Base-by-base conservation (phyloP, 108 stramenopile species). In the Thalassiosira profunda region DNA sequence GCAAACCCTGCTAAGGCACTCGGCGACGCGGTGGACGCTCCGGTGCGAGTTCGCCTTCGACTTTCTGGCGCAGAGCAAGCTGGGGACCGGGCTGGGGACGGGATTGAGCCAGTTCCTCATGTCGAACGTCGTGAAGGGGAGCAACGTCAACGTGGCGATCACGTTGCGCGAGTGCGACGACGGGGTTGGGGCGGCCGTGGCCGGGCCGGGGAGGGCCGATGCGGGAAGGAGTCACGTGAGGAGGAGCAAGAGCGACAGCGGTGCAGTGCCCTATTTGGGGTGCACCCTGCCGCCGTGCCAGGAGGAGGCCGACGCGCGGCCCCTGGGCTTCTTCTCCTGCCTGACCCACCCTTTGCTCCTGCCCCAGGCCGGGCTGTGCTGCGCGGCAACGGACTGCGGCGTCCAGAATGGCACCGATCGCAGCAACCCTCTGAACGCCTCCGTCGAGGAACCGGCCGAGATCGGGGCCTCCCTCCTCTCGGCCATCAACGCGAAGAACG, bases 91-190 rank as follows among this genome's bases (percentile, higher is more conserved):
- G 36, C 11, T 68, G 7, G 42, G 57, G 11, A 15, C 29, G 31
- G 67, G 67, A 47, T 34, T 76, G 25, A 41, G 67, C 35, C 66
- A 67, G 20, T 76, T 63, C 17, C 38, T 76, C 15, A 63, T 76
- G n/a, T 76, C 75, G 24, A 55, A 68, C 42, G 75, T 63, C 47
- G 67, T 76, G 46, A 68, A 57, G 67, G 66, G 67, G 36, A 76
- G 61, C 20, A 56, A 36, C 24, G 67, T 76, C 0, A 42, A 48
- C 17, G 75, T 76, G 25, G 20, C 54, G 14, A 45, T 76, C 0
- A 58, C 63, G 5, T 36, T 76, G 34, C 67, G 36, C 5, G 75
- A 69, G 37, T 54, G 61, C n/a, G 61, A 63, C 24, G 67, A 31
- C 1, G 51, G 30, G 1, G 33, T 31, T 33, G 3, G 7, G 15